These are phyloP conservation scores for Candida succiphila DNA, from an alignment of 805 yeast genomes.

Conservation along the genomic window DNA sequence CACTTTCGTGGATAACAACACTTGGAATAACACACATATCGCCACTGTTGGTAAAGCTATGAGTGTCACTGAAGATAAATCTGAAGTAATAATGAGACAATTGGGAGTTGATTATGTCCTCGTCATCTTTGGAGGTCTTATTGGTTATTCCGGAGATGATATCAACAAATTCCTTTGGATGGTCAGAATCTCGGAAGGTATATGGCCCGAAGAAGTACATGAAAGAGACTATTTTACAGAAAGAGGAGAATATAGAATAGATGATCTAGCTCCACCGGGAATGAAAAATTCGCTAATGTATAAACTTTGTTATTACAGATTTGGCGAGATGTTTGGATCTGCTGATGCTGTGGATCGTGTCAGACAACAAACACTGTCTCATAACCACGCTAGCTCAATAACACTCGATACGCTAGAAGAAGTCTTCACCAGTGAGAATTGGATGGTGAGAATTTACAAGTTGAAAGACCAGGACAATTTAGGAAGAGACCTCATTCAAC, in stretches of 20 bases:
- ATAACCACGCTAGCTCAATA: slow-evolving; percentile 27
- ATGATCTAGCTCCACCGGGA: slow-evolving; percentile 67
- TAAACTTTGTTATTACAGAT: slow-evolving; percentile 87
- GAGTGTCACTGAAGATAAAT: slow-evolving; percentile 80
- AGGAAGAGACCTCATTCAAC: slow-evolving; percentile 68
- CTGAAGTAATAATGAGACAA: slow-evolving; percentile 79
- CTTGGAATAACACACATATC: slow-evolving; percentile 99
- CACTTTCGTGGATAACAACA: slow-evolving; percentile 95
- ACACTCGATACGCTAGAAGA: slow-evolving; percentile 77
- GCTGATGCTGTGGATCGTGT: slow-evolving; percentile 73
- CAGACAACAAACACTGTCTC: slow-evolving; percentile 54
- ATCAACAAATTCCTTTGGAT: slow-evolving; percentile 96
- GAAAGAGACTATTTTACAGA: slow-evolving; percentile 80
- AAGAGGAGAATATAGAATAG: slow-evolving; percentile 83
- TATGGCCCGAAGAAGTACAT: slow-evolving; percentile 97
- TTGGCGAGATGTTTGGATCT: slow-evolving; percentile 58
- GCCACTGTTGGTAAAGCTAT: slow-evolving; percentile 99
- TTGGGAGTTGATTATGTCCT: slow-evolving; percentile 94
- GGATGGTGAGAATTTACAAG: slow-evolving; percentile 92
- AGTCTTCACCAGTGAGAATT: slow-evolving; percentile 90
- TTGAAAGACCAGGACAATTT: slow-evolving; percentile 80
- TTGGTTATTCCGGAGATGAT: slow-evolving; percentile 95
- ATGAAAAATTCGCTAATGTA: slow-evolving; percentile 91
- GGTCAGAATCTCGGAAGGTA: slow-evolving; percentile 97
- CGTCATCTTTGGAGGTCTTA: slow-evolving; percentile 85